Percentiles rank a stretch among this genome's conserved stretches.
Conservation (phyloP, 176 grass and related monocot genomes). For the Poa annua region DNA sequence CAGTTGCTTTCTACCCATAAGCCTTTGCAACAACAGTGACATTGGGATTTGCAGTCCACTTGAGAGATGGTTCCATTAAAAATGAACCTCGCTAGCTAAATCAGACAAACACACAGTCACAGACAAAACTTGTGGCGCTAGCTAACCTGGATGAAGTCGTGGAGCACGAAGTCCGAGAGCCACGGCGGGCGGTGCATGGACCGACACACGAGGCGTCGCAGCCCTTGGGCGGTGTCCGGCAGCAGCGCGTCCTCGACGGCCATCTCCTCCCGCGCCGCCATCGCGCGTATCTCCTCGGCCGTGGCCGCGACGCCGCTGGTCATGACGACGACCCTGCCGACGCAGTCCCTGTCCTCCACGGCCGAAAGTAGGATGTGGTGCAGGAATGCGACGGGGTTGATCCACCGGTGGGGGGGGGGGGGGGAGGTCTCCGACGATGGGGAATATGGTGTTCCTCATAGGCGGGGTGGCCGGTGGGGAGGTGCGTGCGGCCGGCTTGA, state of each 20-base stretch:
- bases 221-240: slow-evolving; percentile 62
- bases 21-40: slow-evolving; percentile 72
- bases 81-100: no score
- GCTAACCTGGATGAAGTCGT: slow-evolving; percentile 79
- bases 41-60: slow-evolving; percentile 99
- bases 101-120: no score
- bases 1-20: slow-evolving; percentile 75
- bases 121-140: no score
- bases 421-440: no score
- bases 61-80: slow-evolving; percentile 92
- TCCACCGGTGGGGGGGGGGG: no score
- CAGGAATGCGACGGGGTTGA: no score
- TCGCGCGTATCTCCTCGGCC: slow-evolving; percentile 44
- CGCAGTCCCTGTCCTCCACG: no score
- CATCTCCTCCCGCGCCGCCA: slow-evolving; percentile 55
- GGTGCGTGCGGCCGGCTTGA: no score
- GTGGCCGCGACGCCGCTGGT: neutral
- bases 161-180: slow-evolving; percentile 76
- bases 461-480: no score
- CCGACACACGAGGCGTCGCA: slow-evolving; percentile 60
- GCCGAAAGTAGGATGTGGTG: no score
- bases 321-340: no score
- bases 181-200: slow-evolving; percentile 88
- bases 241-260: slow-evolving; percentile 70
- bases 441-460: no score